Evolutionary conservation across 2,329 filamentous ascomycete genomes (phyloP).

Genomic region (Colletotrichum sublineola): DNA sequence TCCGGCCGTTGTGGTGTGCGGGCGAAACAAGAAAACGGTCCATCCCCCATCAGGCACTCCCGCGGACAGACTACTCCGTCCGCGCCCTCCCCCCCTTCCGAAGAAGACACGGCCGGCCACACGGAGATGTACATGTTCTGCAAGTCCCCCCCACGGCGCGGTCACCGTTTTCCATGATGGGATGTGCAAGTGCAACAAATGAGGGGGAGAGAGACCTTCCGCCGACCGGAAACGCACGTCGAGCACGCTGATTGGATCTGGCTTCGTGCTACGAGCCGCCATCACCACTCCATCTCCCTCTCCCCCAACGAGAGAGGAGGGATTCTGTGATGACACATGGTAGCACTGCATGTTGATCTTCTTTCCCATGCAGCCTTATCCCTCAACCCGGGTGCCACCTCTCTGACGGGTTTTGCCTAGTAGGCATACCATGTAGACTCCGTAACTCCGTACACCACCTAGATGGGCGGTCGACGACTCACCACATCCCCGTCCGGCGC

Average conservation of each 20-base stretch:
- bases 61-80: constrained; percentile 2
- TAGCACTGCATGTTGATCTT: constrained; percentile 31
- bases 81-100: background rate
- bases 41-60: background rate
- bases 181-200: background rate
- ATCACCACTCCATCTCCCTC: background rate
- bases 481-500: background rate
- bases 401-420: background rate
- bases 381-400: constrained; percentile 16
- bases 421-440: too few species aligned
- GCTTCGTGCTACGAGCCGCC: background rate
- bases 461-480: constrained; percentile 7
- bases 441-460: background rate
- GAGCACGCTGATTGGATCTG: constrained; percentile 1
- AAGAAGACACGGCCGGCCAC: background rate
- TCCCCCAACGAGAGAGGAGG: background rate
- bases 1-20: background rate
- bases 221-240: background rate
- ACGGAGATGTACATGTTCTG: constrained; percentile 26
- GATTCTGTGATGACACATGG: constrained; percentile 39
- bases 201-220: background rate
- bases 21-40: background rate
- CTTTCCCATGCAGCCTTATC: constrained; percentile 41
- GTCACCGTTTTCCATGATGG: background rate
- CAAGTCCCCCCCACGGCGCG: constrained; percentile 7